phyloP scores from a whole-genome alignment of 1,139 yeast species.

The Nakaseomyces bracarensis region DNA sequence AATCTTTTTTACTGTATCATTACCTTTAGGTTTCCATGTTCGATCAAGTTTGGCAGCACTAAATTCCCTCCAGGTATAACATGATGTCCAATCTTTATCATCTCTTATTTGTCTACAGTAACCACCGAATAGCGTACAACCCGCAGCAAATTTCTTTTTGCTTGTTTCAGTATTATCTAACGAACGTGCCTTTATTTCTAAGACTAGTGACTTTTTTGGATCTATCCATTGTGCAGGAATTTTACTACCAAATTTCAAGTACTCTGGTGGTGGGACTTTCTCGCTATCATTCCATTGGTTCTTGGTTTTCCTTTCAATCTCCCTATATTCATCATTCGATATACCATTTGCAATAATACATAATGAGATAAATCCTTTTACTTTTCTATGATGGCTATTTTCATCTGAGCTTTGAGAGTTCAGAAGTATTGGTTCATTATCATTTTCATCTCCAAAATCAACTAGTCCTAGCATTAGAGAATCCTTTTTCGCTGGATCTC shows the following conservation, averaged over 20 bases:
- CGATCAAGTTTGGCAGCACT: slow-evolving; percentile 31
- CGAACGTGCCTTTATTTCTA: slow-evolving; percentile 82
- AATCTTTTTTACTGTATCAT: background rate
- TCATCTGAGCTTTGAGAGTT: slow-evolving; percentile 5
- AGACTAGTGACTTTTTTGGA: slow-evolving; percentile 66
- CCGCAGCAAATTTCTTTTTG: slow-evolving; percentile 48
- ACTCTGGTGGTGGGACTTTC: slow-evolving; percentile 31
- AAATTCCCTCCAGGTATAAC: slow-evolving; percentile 53
- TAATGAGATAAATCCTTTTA: slow-evolving; percentile 46
- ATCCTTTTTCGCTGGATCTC: slow-evolving; percentile 64
- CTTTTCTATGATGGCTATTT: background rate
- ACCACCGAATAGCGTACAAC: slow-evolving; percentile 67
- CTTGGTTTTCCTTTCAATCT: slow-evolving; percentile 48
- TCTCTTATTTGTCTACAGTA: slow-evolving; percentile 60
- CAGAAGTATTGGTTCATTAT: background rate
- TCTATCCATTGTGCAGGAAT: slow-evolving; percentile 70
- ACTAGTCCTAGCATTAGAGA: slow-evolving; percentile 68
- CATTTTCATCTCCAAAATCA: slow-evolving; percentile 30
- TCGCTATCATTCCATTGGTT: slow-evolving; percentile 53
- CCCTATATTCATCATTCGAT: slow-evolving; percentile 50
- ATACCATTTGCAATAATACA: slow-evolving; percentile 85
- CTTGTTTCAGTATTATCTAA: slow-evolving; percentile 42
- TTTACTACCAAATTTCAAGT: slow-evolving; percentile 51
- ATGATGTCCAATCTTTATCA: slow-evolving; percentile 55
- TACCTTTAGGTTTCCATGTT: slow-evolving; percentile 5